Evolutionary conservation across 2,329 filamentous ascomycete genomes (phyloP), one percentile per base, ranked within the genome.

Genomic region (Colletotrichum cordylinicola): DNA sequence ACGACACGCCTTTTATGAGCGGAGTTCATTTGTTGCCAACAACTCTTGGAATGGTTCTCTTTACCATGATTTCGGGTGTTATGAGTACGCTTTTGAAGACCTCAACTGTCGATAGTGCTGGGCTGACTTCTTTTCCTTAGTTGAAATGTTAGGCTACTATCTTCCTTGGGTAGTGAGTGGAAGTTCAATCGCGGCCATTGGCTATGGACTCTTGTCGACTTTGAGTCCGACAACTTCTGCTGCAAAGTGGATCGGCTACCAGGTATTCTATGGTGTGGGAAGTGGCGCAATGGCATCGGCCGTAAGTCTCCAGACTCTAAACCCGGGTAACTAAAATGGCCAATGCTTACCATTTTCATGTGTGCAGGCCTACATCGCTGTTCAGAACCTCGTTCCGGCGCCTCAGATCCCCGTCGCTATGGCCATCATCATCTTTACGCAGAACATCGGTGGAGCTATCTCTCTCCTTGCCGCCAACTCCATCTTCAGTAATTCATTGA

Each of bases 401-500:
- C 16, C 52, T 12, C 67, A 70, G 18, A 70, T 70, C 33, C 70
- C 77, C 29, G 66, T 70, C 55, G 70, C 74, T 8, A 77, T 72
- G 67, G 48, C 77, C 35, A 76, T 66, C 35, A 39, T 70, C 10
- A 58, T 71, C 15, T 74, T 74, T 35, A 62, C 15, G 65, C 72
- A 77, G 72, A 70, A 77, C 27, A 66, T 81, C 10, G 77, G 78
- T 4, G 66, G 70, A 18, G 77, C 80, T 13, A 39, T 78, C 37
- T 58, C 78, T 29, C 68, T 79, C 9, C 67, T 78, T 43, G 62
- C 78, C 9, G 76, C 74, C 10, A 79, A 79, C 66, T 64, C 77
- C 18, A 75, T 81, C 67, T 80, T 81, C 62, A 79, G 78, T 60
- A 75, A 80, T 76, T 82, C 82, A 52, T 81, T 89, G 2, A 78